Conservation (phyloP, 2,329 filamentous ascomycete genomes). For the Fusarium piperis region DNA sequence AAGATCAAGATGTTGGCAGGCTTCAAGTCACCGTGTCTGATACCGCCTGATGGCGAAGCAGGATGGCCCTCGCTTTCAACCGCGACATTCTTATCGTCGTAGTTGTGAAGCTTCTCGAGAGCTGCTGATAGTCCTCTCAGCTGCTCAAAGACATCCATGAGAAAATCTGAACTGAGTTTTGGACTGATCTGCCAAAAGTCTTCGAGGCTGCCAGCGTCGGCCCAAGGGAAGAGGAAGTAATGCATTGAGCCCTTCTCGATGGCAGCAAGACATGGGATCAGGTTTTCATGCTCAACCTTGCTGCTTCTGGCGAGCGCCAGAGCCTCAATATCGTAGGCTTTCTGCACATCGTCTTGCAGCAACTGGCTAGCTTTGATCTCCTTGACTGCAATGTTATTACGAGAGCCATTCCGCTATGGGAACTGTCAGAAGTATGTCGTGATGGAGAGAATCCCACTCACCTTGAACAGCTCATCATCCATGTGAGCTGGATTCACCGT, state of each 20-base stretch:
- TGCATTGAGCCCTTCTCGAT: slow-evolving; percentile 3
- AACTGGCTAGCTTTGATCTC: neutral
- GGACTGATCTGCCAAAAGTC: slow-evolving; percentile 9
- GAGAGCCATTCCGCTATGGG: neutral
- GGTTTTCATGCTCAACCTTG: neutral
- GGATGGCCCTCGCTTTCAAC: neutral
- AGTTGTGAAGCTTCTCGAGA: neutral
- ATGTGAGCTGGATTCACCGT: neutral
- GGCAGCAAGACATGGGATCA: slow-evolving; percentile 6
- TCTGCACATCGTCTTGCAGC: neutral
- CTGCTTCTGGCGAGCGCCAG: neutral
- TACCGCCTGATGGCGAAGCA: neutral
- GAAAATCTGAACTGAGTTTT: neutral
- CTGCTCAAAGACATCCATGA: neutral
- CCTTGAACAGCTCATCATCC: neutral
- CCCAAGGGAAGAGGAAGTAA: slow-evolving; percentile 22
- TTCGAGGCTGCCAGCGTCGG: slow-evolving; percentile 4
- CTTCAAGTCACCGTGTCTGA: slow-evolving; percentile 8
- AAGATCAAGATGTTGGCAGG: slow-evolving; percentile 7
- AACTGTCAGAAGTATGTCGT: neutral
- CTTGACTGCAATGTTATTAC: neutral
- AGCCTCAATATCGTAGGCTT: slow-evolving; percentile 4
- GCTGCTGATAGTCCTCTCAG: neutral
- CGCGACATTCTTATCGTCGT: neutral
- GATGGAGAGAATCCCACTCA: neutral